Conservation (phyloP, 2,329 filamentous ascomycete genomes). For the Alternaria atra region DNA sequence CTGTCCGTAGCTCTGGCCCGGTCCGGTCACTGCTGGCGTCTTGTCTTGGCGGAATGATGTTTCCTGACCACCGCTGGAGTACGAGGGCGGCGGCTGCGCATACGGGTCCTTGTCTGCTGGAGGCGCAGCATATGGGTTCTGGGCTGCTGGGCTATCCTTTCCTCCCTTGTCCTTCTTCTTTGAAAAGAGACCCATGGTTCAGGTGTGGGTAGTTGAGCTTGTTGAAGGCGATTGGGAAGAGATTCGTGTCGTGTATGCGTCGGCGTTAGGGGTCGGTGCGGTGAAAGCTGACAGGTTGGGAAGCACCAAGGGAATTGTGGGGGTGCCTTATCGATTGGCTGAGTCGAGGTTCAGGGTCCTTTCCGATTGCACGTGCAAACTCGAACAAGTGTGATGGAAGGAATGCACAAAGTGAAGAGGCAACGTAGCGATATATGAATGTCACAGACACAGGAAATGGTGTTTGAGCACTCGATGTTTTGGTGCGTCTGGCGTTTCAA, state of each 20-base stretch:
- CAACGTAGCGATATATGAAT: slow-evolving; percentile 11
- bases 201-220: slow-evolving; percentile 1
- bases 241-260: neutral
- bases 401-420: neutral
- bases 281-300: slow-evolving; percentile 5
- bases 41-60: slow-evolving; percentile 54
- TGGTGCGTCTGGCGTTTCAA: slow-evolving; percentile 37
- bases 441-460: slow-evolving; percentile 16
- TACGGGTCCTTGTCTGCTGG: slow-evolving; percentile 61
- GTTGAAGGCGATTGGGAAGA: neutral
- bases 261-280: neutral
- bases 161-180: slow-evolving; percentile 62
- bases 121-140: slow-evolving; percentile 58
- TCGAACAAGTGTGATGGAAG: neutral
- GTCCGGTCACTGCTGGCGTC: slow-evolving; percentile 52
- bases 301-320: slow-evolving; percentile 26
- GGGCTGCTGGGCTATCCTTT: slow-evolving; percentile 60
- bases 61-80: slow-evolving; percentile 46
- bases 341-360: slow-evolving; percentile 1
- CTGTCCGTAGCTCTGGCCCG: slow-evolving; percentile 54
- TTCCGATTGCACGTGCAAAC: neutral
- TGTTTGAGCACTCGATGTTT: slow-evolving; percentile 30
- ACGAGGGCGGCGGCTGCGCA: slow-evolving; percentile 55
- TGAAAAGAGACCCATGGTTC: slow-evolving; percentile 60
- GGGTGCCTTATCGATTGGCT: slow-evolving; percentile 27